Conservation (phyloP, 2,329 filamentous ascomycete species). For the Myriosclerotinia duriaeana region DNA sequence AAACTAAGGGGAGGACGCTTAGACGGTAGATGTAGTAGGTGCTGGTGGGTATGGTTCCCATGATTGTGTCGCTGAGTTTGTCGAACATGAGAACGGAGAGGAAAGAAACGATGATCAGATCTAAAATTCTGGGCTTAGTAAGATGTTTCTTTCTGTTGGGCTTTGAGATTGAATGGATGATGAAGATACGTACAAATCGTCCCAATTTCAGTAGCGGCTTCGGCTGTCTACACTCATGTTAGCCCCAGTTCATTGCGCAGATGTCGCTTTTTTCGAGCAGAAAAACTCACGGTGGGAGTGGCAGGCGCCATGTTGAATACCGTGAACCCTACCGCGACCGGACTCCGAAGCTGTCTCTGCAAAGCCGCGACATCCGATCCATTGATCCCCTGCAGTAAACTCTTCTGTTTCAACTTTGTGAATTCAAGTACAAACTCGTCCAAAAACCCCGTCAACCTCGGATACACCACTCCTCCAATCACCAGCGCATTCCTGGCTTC, state of each 20-base stretch:
- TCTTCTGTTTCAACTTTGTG: slow-evolving; percentile 27
- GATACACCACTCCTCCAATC: slow-evolving; percentile 25
- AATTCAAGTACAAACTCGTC: slow-evolving; percentile 28
- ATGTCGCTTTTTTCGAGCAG: background rate
- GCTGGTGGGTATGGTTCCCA: slow-evolving; percentile 27
- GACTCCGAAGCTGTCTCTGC: slow-evolving; percentile 25
- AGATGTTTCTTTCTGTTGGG: background rate
- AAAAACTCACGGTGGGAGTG: slow-evolving; percentile 11
- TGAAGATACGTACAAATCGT: slow-evolving; percentile 28
- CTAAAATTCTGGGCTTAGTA: background rate
- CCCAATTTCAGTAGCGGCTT: slow-evolving; percentile 31
- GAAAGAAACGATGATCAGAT: slow-evolving; percentile 31
- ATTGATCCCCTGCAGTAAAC: slow-evolving; percentile 20
- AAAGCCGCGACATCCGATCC: slow-evolving; percentile 22
- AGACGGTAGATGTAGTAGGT: slow-evolving; percentile 29
- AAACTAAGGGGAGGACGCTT: slow-evolving; percentile 24
- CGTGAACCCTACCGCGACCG: slow-evolving; percentile 25
- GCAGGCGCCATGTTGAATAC: slow-evolving; percentile 28
- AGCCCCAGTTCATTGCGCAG: background rate
- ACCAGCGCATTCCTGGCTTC: slow-evolving; percentile 29
- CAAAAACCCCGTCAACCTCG: slow-evolving; percentile 25
- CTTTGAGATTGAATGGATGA: too few relatives aligned
- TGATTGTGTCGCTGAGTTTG: slow-evolving; percentile 28
- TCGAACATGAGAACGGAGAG: slow-evolving; percentile 31
- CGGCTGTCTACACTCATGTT: slow-evolving; percentile 24